Evolutionary conservation across 2,329 filamentous ascomycete genomes (phyloP).

Genomic region (Endoconidiophora laricicola): DNA sequence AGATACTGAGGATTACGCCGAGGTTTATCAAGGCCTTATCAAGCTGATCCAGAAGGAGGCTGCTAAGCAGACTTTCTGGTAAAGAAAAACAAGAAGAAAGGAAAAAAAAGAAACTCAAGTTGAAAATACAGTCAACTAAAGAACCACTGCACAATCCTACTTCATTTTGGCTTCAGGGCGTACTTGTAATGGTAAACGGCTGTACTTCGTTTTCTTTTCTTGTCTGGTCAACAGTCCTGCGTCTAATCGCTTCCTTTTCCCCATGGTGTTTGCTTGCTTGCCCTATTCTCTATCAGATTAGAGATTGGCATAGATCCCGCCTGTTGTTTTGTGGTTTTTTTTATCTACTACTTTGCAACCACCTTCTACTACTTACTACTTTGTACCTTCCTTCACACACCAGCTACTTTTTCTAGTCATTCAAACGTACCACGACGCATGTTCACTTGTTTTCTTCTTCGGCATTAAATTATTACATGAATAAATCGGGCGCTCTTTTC

Average conservation of each 20-base stretch:
- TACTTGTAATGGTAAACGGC: too few relatives aligned
- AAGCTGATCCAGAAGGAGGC: conserved; percentile 52
- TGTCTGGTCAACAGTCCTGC: too few relatives aligned
- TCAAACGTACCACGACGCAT: not conserved
- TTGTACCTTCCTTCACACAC: not conserved
- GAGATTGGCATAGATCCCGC: too few relatives aligned
- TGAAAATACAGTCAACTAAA: not conserved
- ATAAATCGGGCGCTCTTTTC: not conserved
- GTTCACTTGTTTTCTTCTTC: not conserved
- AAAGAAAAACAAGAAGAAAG: conserved; percentile 1
- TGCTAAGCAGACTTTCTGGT: conserved; percentile 37
- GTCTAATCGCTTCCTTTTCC: too few relatives aligned
- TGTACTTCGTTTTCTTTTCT: not conserved
- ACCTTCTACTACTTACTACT: not conserved
- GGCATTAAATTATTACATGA: conserved; percentile 3
- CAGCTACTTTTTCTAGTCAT: not conserved
- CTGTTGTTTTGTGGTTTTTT: not conserved
- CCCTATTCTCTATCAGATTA: too few relatives aligned
- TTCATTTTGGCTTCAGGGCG: not conserved
- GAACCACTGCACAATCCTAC: too few relatives aligned
- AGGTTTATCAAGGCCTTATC: conserved; percentile 46
- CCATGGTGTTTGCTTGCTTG: too few relatives aligned
- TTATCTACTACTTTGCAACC: not conserved
- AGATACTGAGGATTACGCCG: conserved; percentile 42
- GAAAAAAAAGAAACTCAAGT: not conserved